Evolutionary conservation across 129 eudicot genomes (phyloP).

Genomic region (Escallonia rubra): DNA sequence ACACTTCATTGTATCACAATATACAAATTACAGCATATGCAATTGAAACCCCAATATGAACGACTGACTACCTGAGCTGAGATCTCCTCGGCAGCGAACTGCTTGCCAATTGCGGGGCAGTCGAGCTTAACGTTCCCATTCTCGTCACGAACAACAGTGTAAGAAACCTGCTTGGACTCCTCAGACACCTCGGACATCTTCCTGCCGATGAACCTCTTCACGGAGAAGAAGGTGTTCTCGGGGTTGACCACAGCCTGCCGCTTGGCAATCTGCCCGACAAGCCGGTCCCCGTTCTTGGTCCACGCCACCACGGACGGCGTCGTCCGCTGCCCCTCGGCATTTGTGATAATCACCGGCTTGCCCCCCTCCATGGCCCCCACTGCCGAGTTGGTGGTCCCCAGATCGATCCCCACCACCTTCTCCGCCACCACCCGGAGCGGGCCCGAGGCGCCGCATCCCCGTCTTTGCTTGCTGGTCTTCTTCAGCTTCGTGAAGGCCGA

Average conservation of each 20-base stretch:
- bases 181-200: slow-evolving; percentile 95
- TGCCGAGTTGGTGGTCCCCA: slow-evolving; percentile 91
- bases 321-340: slow-evolving; percentile 90
- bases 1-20: too few relatives aligned
- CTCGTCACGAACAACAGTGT: slow-evolving; percentile 76
- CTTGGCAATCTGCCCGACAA: slow-evolving; percentile 95
- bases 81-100: slow-evolving; percentile 94
- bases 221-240: slow-evolving; percentile 80
- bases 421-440: slow-evolving; percentile 63
- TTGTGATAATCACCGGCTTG: slow-evolving; percentile 81
- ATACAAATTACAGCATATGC: not conserved
- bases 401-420: slow-evolving; percentile 89
- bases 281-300: slow-evolving; percentile 77
- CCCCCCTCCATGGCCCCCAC: slow-evolving; percentile 99
- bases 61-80: slow-evolving; percentile 67
- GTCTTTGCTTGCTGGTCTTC: not conserved
- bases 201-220: slow-evolving; percentile 94
- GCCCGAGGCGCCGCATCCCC: slow-evolving; percentile 4
- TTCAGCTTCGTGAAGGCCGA: slow-evolving; percentile 31
- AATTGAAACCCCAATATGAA: not conserved
- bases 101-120: slow-evolving; percentile 92
- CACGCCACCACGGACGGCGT: slow-evolving; percentile 97
- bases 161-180: slow-evolving; percentile 88
- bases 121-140: slow-evolving; percentile 95
- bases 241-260: slow-evolving; percentile 97